phyloP scores from a whole-genome alignment of 495 filamentous ascomycete species.

The Annulohypoxylon bovei region DNA sequence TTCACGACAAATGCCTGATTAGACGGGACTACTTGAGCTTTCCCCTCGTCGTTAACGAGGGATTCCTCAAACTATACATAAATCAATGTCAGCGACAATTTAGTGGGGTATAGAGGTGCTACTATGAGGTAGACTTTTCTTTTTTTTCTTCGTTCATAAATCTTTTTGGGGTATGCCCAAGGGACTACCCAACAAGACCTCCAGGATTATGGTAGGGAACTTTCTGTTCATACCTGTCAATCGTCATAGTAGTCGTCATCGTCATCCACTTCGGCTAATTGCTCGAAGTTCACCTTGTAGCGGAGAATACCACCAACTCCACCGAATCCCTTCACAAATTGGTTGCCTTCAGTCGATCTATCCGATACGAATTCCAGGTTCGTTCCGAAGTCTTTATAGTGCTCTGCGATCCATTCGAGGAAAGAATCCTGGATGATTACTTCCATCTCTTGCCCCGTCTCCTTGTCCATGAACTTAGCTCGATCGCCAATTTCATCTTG shows the following conservation, averaged over 20 bases:
- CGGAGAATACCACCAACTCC: conserved; percentile 96
- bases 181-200: neutral
- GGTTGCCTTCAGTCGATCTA: conserved; percentile 95
- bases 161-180: conserved; percentile 12
- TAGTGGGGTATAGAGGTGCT: conserved; percentile 5
- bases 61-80: conserved; percentile 82
- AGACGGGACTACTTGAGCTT: conserved; percentile 74
- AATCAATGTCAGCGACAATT: conserved; percentile 31
- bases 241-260: conserved; percentile 99
- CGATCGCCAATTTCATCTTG: conserved; percentile 77
- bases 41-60: conserved; percentile 92
- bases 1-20: conserved; percentile 54
- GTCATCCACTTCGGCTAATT: conserved; percentile 91
- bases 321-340: conserved; percentile 99
- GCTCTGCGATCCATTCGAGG: conserved; percentile 98
- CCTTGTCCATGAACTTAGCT: conserved; percentile 89
- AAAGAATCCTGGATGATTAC: conserved; percentile 83
- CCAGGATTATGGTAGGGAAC: neutral
- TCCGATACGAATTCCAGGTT: conserved; percentile 98
- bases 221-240: conserved; percentile 49
- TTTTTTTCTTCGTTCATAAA: conserved; percentile 1
- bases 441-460: conserved; percentile 97
- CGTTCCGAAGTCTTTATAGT: conserved; percentile 96
- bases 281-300: conserved; percentile 99
- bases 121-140: conserved; percentile 6